A percentile compares a stretch with the other conserved stretches of the same genome.
These are phyloP conservation scores for Epicoccum nigrum DNA, from an alignment of 2,329 filamentous ascomycete species.

Conservation along the genomic window DNA sequence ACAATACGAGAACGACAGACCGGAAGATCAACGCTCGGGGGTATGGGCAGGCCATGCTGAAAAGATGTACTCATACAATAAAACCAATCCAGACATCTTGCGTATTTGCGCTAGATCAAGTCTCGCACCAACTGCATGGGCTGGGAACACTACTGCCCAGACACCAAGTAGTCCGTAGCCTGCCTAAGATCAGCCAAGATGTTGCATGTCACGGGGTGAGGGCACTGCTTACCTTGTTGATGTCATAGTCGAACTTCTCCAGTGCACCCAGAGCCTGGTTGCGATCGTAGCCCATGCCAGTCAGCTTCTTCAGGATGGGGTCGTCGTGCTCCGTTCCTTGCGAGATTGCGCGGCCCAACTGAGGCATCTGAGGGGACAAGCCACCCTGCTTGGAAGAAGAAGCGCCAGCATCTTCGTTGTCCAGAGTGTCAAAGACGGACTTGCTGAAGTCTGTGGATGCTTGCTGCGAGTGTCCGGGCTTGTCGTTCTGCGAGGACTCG, in stretches of 20 bases:
- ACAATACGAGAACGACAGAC: slow-evolving; percentile 11
- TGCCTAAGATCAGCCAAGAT: slow-evolving; percentile 29
- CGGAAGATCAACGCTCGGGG: slow-evolving; percentile 30
- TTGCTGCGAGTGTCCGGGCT: slow-evolving; percentile 40
- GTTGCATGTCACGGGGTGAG: neutral
- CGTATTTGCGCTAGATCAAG: slow-evolving; percentile 13
- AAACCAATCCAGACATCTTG: slow-evolving; percentile 18
- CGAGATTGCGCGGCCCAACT: slow-evolving; percentile 71
- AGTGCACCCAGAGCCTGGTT: slow-evolving; percentile 76
- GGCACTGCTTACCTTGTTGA: slow-evolving; percentile 75
- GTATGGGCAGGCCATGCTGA: slow-evolving; percentile 37
- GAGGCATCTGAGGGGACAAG: slow-evolving; percentile 43
- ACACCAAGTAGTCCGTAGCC: slow-evolving; percentile 46
- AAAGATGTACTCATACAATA: slow-evolving; percentile 43
- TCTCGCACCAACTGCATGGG: slow-evolving; percentile 2
- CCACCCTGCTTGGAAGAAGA: slow-evolving; percentile 35
- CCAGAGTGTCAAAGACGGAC: slow-evolving; percentile 45
- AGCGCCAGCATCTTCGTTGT: slow-evolving; percentile 40
- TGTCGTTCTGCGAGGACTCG: slow-evolving; percentile 58
- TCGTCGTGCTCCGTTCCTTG: slow-evolving; percentile 84
- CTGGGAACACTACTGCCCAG: slow-evolving; percentile 14
- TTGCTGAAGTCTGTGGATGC: slow-evolving; percentile 44
- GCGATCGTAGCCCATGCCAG: slow-evolving; percentile 84
- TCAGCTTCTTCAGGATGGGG: slow-evolving; percentile 86
- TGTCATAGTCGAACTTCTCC: slow-evolving; percentile 95